A percentile compares a stretch with the other conserved stretches of the same genome.
Evolutionary conservation across 495 filamentous ascomycete species (phyloP).

Genomic region (Penicillium arizonense): DNA sequence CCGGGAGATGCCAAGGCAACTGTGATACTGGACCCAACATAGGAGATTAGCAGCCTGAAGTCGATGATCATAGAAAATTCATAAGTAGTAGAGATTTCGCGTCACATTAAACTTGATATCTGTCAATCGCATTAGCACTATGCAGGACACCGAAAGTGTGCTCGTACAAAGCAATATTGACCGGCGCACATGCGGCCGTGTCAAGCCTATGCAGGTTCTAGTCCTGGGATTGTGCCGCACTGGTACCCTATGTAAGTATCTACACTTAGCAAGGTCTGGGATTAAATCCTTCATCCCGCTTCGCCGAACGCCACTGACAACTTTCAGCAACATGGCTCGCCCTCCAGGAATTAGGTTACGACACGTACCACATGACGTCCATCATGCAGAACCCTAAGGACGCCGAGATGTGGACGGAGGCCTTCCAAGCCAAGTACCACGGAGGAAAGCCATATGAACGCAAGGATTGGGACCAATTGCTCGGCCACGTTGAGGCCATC

Average conservation of each 20-base stretch:
- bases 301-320: neutral
- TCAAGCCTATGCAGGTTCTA: slow-evolving; percentile 13
- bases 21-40: too few relatives aligned
- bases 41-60: too few relatives aligned
- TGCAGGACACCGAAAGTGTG: slow-evolving; percentile 10
- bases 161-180: slow-evolving; percentile 7
- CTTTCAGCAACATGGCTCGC: slow-evolving; percentile 12
- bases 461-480: slow-evolving; percentile 52
- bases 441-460: slow-evolving; percentile 42
- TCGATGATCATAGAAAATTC: too few relatives aligned
- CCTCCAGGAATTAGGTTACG: slow-evolving; percentile 11
- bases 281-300: neutral
- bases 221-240: slow-evolving; percentile 15
- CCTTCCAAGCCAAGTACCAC: slow-evolving; percentile 49
- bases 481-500: slow-evolving; percentile 41
- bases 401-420: slow-evolving; percentile 48
- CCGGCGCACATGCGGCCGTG: slow-evolving; percentile 7
- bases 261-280: neutral
- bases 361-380: slow-evolving; percentile 21
- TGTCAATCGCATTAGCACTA: neutral
- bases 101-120: too few relatives aligned
- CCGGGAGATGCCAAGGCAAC: too few relatives aligned
- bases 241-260: slow-evolving; percentile 12
- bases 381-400: slow-evolving; percentile 37
- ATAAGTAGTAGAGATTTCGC: too few relatives aligned